Evolutionary conservation across 352 stramenopile species (phyloP).

Genomic region (Phytophthora sp.): DNA sequence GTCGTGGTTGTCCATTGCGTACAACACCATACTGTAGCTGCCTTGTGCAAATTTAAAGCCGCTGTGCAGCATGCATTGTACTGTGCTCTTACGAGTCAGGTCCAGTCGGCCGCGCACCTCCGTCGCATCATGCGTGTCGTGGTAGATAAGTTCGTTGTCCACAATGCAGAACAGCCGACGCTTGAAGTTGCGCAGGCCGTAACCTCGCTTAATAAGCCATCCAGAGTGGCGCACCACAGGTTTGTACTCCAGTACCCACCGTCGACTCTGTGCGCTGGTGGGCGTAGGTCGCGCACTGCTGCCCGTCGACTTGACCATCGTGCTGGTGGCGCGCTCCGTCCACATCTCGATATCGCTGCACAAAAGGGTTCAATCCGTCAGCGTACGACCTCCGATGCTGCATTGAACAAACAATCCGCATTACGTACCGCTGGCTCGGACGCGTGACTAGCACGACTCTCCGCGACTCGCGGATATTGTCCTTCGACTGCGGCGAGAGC

Average conservation of each 20-base stretch:
- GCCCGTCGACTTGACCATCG: conserved; percentile 67
- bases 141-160: conserved; percentile 86
- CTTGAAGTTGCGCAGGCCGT: conserved; percentile 86
- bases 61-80: conserved; percentile 74
- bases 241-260: conserved; percentile 85
- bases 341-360: conserved; percentile 81
- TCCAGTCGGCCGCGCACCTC: conserved; percentile 82
- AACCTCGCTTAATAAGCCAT: conserved; percentile 87
- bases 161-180: conserved; percentile 87
- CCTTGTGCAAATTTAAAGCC: conserved; percentile 80
- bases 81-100: conserved; percentile 63
- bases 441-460: conserved; percentile 76
- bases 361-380: conserved; percentile 7
- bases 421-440: conserved; percentile 70
- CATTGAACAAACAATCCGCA: background rate
- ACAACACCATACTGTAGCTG: conserved; percentile 81
- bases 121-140: conserved; percentile 78
- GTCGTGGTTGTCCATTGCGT: conserved; percentile 76
- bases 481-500: conserved; percentile 8
- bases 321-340: conserved; percentile 79
- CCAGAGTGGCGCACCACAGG: conserved; percentile 81
- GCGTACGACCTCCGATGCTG: conserved; percentile 2
- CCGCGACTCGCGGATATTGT: conserved; percentile 38
- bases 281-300: conserved; percentile 49
- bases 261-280: conserved; percentile 63